Evolutionary conservation across 2,329 filamentous ascomycete species (phyloP).

Genomic region (Penicillium italicum): DNA sequence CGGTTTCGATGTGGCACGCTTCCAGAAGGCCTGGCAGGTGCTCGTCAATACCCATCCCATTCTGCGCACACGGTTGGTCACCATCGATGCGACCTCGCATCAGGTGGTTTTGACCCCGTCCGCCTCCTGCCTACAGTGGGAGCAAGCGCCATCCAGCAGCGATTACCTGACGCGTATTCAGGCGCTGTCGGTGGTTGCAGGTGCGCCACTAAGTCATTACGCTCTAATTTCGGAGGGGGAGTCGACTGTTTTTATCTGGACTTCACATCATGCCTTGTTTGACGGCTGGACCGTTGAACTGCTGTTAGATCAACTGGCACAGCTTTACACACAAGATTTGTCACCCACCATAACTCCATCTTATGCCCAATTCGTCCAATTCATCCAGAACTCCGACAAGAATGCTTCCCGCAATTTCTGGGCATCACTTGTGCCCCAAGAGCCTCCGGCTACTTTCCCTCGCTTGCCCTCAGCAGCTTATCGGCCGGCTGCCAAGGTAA

Average conservation of each 20-base stretch:
- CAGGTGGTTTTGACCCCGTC: background rate
- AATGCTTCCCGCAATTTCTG: slow-evolving; percentile 11
- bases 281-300: slow-evolving; percentile 31
- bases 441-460: slow-evolving; percentile 9
- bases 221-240: background rate
- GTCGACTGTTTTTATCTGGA: slow-evolving; percentile 33
- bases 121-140: background rate
- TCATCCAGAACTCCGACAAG: slow-evolving; percentile 12
- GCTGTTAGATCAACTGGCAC: background rate
- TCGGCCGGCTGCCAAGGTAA: background rate
- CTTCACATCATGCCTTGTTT: slow-evolving; percentile 44
- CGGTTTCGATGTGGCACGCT: background rate
- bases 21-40: background rate
- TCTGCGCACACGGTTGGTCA: background rate
- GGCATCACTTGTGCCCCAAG: slow-evolving; percentile 1
- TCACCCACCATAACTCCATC: background rate
- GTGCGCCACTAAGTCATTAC: background rate
- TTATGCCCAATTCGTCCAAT: slow-evolving; percentile 20
- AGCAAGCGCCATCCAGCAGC: background rate
- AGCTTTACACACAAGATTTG: background rate
- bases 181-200: background rate
- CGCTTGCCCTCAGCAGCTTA: slow-evolving; percentile 1
- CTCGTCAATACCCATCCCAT: background rate
- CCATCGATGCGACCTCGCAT: background rate
- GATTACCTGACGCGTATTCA: background rate